phyloP scores from a whole-genome alignment of 1,284 basidiomycete species.

The Pterula multifida region DNA sequence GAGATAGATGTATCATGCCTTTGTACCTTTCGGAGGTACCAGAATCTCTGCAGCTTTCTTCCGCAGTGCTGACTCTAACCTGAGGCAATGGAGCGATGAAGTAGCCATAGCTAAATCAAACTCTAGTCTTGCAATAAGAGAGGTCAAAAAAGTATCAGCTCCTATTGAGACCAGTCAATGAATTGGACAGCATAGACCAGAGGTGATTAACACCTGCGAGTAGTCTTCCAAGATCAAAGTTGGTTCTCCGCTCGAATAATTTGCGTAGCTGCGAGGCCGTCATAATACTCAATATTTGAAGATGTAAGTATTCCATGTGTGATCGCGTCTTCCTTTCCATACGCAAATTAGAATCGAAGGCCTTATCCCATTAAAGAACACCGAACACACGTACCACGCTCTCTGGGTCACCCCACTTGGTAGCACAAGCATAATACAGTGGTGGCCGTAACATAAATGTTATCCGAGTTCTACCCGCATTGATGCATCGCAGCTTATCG shows the following conservation, averaged over 20 bases:
- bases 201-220: constrained; percentile 49
- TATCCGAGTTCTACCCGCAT: constrained; percentile 67
- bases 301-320: constrained; percentile 90
- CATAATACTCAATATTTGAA: constrained; percentile 86
- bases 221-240: constrained; percentile 83
- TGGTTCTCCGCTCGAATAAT: constrained; percentile 81
- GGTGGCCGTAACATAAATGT: constrained; percentile 80
- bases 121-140: constrained; percentile 59
- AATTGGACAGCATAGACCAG: constrained; percentile 5
- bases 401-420: constrained; percentile 89
- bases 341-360: constrained; percentile 23
- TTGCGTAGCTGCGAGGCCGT: constrained; percentile 74
- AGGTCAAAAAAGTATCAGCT: constrained; percentile 70
- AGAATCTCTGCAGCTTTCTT: constrained; percentile 66
- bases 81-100: constrained; percentile 73
- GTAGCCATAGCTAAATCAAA: constrained; percentile 72
- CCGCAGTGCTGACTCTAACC: constrained; percentile 56
- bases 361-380: constrained; percentile 4
- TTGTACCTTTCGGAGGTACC: constrained; percentile 65
- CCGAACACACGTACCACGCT: constrained; percentile 61
- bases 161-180: constrained; percentile 29
- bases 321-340: constrained; percentile 67
- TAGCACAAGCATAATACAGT: constrained; percentile 84
- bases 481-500: constrained; percentile 73
- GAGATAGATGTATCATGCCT: constrained; percentile 29